These are phyloP conservation scores for Piloderma croceum DNA, from an alignment of 768 basidiomycete genomes.

Conservation along the genomic window DNA sequence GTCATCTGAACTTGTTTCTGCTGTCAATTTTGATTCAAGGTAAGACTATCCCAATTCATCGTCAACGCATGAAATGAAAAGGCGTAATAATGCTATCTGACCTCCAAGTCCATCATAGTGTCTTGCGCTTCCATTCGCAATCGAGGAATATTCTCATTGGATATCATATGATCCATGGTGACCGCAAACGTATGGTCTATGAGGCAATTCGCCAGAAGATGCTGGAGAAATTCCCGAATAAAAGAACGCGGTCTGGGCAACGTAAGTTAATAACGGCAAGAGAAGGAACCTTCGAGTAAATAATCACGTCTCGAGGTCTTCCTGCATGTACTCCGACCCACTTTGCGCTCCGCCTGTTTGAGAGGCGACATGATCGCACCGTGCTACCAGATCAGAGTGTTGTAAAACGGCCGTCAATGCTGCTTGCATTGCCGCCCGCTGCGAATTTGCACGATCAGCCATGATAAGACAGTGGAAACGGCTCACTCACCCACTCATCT, in stretches of 20 bases:
- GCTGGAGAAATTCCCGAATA: constrained; percentile 36
- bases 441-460: constrained; percentile 4
- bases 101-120: constrained; percentile 52
- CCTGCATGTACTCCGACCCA: too few species aligned
- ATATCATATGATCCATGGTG: constrained; percentile 46
- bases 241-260: constrained; percentile 20
- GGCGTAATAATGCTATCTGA: constrained; percentile 22
- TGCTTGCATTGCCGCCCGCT: constrained; percentile 41
- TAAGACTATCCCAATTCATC: constrained; percentile 37
- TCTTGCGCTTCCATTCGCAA: constrained; percentile 59
- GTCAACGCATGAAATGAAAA: constrained; percentile 5
- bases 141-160: constrained; percentile 43
- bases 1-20: constrained; percentile 43
- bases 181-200: constrained; percentile 48
- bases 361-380: constrained; percentile 45
- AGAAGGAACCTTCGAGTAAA: too few species aligned
- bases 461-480: neutral
- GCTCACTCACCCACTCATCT: constrained; percentile 51
- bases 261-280: too few species aligned
- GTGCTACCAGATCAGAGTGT: constrained; percentile 49
- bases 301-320: too few species aligned
- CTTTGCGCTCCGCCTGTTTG: constrained; percentile 24
- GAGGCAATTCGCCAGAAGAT: constrained; percentile 47
- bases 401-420: constrained; percentile 46
- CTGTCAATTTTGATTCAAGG: constrained; percentile 51